A percentile compares a stretch with the other conserved stretches of the same genome.
phyloP scores from a whole-genome alignment of 257 asterid species.

The Agastache rugosa region DNA sequence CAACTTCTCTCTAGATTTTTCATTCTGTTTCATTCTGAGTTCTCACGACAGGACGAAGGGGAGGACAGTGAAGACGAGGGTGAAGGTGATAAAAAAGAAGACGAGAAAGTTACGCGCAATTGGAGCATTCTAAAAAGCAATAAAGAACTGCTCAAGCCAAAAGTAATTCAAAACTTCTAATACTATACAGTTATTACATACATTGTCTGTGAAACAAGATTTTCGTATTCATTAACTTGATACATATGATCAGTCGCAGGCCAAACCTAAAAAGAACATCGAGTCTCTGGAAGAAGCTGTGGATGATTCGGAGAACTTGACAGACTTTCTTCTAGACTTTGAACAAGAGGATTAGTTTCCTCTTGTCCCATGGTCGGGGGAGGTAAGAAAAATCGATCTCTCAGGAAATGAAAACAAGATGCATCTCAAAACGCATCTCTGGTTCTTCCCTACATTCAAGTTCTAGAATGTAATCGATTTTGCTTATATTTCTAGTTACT shows the following conservation, averaged over 20 bases:
- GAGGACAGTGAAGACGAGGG: constrained; percentile 79
- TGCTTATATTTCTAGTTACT: background rate
- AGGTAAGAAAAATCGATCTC: constrained; percentile 10
- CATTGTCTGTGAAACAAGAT: background rate
- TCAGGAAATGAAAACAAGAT: background rate
- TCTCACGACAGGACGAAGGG: constrained; percentile 67
- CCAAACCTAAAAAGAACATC: constrained; percentile 58
- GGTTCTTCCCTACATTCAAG: constrained; percentile 5
- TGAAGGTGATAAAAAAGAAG: constrained; percentile 56
- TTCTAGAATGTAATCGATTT: background rate
- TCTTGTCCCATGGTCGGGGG: background rate
- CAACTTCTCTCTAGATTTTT: background rate
- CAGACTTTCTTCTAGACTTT: constrained; percentile 87
- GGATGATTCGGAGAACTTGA: constrained; percentile 88
- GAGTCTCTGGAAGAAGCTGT: constrained; percentile 86
- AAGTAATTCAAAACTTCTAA: constrained; percentile 51
- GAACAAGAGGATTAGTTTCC: constrained; percentile 48
- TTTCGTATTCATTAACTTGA: background rate
- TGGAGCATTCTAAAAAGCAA: constrained; percentile 86
- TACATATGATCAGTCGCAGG: constrained; percentile 43
- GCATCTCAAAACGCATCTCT: background rate
- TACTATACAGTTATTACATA: background rate
- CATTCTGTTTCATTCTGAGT: constrained; percentile 11
- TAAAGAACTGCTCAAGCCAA: constrained; percentile 61
- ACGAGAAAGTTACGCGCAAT: constrained; percentile 67